phyloP scores from a whole-genome alignment of 306 rosid species.

The Phaseolus lunatus region DNA sequence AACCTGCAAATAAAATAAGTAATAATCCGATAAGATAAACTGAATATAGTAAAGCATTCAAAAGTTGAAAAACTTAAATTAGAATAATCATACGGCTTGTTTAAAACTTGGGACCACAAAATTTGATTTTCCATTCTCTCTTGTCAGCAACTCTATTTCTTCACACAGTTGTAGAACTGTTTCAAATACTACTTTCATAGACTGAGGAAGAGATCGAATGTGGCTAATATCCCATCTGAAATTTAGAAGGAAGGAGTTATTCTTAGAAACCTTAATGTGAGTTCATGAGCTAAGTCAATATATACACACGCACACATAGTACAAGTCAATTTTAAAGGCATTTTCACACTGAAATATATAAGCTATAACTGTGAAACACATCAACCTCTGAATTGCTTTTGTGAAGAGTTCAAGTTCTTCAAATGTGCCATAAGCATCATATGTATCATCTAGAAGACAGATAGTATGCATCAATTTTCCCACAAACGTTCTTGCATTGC shows the following conservation, averaged over 20 bases:
- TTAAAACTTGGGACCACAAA: conserved; percentile 20
- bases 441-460: conserved; percentile 47
- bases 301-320: too few relatives aligned
- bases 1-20: conserved; percentile 20
- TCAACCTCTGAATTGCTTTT: conserved; percentile 47
- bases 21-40: not conserved
- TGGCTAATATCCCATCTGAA: conserved; percentile 50
- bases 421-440: conserved; percentile 52
- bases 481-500: conserved; percentile 21
- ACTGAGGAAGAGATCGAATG: conserved; percentile 22
- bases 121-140: not conserved
- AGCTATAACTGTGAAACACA: not conserved
- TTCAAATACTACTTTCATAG: conserved; percentile 37
- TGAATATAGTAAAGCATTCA: not conserved
- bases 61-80: not conserved
- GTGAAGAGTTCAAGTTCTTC: conserved; percentile 58
- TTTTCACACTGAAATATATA: not conserved
- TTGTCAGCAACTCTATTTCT: not conserved
- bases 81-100: not conserved
- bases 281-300: not conserved
- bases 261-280: not conserved
- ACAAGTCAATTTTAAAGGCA: not conserved
- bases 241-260: not conserved
- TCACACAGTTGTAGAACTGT: not conserved
- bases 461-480: conserved; percentile 34